A percentile compares a stretch with the other conserved stretches of the same genome.
Evolutionary conservation across 345 rosid species (phyloP).

Genomic region (Salix koriyanagi): DNA sequence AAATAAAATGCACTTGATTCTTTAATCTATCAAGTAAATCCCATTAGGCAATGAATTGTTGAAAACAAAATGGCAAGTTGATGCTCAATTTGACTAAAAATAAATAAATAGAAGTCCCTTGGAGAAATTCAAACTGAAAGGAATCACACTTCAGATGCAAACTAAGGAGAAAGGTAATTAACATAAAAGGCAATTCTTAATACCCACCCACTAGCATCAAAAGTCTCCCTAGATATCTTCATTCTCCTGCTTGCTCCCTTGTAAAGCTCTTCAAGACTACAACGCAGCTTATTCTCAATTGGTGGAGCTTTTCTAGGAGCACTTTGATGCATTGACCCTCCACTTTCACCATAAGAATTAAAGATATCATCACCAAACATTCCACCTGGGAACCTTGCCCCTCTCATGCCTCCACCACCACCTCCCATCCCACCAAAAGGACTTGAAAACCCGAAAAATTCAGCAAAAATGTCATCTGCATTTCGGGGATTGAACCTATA

Average conservation of each 20-base stretch:
- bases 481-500: slow-evolving; percentile 8
- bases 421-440: slow-evolving; percentile 6
- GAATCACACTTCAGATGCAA: background rate
- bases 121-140: background rate
- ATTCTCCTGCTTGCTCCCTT: slow-evolving; percentile 9
- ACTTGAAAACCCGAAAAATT: slow-evolving; percentile 2
- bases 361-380: slow-evolving; percentile 11
- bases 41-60: background rate
- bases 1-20: background rate
- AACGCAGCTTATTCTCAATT: slow-evolving; percentile 7
- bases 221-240: slow-evolving; percentile 5
- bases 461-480: slow-evolving; percentile 8
- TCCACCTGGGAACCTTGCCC: slow-evolving; percentile 6
- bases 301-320: slow-evolving; percentile 11
- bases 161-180: background rate
- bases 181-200: background rate
- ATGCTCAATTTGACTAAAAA: background rate
- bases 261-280: slow-evolving; percentile 16
- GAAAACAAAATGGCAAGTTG: background rate
- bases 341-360: background rate
- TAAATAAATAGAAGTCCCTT: background rate
- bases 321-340: slow-evolving; percentile 8
- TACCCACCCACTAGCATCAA: slow-evolving; percentile 3
- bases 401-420: background rate
- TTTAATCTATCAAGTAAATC: background rate